Evolutionary conservation across 768 basidiomycete genomes (phyloP), one percentile per base, ranked within the genome.

Genomic region (Pleurotus citrinopileatus): DNA sequence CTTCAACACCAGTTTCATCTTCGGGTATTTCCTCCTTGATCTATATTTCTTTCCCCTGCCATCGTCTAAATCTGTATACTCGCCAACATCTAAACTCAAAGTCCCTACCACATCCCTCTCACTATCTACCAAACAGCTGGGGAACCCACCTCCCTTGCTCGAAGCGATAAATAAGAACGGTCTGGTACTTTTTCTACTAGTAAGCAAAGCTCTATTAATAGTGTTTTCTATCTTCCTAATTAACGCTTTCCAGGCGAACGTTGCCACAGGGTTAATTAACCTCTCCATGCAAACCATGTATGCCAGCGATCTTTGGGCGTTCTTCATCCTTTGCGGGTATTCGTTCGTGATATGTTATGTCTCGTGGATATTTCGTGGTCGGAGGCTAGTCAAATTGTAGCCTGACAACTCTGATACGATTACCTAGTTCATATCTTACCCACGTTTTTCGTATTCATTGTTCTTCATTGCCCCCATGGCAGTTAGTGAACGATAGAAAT

Each of bases 101-200:
- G 45, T 59, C 2, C 52, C 60, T 9, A 34, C 62, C 12, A 54
- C 58, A 20, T 44, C 37, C 19, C n/a, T 9, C 13, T 59, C 45
- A 28, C 52, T 19, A 13, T 45, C 40, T 20, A 62, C 50, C 12
- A 65, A 46, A 13, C 42, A 23, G 26, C 29, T 38, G 8, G 47
- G 36, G 8, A 54, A 69, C 12, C 67, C 82, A 2, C 81, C 80
- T 1, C 61, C 67, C 22, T 70, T 98, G 25, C 72, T 98, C 12
- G 84, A 89, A 23, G 91, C 91, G 1, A 74, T 97, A 47, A 98
- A 98, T 65, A 77, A 73, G 55, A 94, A 98, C 58, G 82, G 88
- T 0, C 69, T 98, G 9, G 70, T 74, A 4, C 61, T 95, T 19
- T 99, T 99, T 68, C 78, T 99, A 1, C 57, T 89, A 20, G 95